Conservation (phyloP, 2,329 filamentous ascomycete genomes). For the Malbranchea zuffiana region DNA sequence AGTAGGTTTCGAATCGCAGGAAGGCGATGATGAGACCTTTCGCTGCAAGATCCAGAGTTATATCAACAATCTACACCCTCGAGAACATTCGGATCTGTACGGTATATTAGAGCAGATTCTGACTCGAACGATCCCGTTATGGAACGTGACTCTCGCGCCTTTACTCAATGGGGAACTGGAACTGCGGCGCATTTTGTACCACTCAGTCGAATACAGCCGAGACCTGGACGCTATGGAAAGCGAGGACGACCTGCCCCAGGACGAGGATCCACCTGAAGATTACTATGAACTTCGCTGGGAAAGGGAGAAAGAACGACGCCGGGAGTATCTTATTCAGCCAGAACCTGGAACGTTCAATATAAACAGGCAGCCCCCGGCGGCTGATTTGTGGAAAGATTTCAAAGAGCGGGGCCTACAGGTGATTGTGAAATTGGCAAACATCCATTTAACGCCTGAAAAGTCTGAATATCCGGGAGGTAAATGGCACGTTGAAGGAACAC, state of each 20-base stretch:
- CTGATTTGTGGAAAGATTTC: slow-evolving; percentile 23
- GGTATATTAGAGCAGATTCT: slow-evolving; percentile 25
- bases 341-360: slow-evolving; percentile 15
- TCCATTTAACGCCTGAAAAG: slow-evolving; percentile 48
- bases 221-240: slow-evolving; percentile 14
- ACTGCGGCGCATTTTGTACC: slow-evolving; percentile 7
- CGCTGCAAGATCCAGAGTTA: slow-evolving; percentile 27
- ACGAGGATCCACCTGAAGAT: slow-evolving; percentile 10
- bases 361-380: no score
- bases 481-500: slow-evolving; percentile 40
- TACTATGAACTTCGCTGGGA: slow-evolving; percentile 6
- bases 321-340: slow-evolving; percentile 13
- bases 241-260: slow-evolving; percentile 11
- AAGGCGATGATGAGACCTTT: background rate
- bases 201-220: slow-evolving; percentile 14
- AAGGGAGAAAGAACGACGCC: slow-evolving; percentile 8
- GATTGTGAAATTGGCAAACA: slow-evolving; percentile 53
- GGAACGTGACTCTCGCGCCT: slow-evolving; percentile 22
- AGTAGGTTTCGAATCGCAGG: slow-evolving; percentile 18
- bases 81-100: slow-evolving; percentile 23
- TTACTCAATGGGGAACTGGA: slow-evolving; percentile 10
- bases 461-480: slow-evolving; percentile 39
- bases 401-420: slow-evolving; percentile 42
- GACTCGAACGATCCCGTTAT: slow-evolving; percentile 24
- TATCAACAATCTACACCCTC: slow-evolving; percentile 34